phyloP scores from a whole-genome alignment of 2,329 filamentous ascomycete genomes.

The Penicillium capsulatum region DNA sequence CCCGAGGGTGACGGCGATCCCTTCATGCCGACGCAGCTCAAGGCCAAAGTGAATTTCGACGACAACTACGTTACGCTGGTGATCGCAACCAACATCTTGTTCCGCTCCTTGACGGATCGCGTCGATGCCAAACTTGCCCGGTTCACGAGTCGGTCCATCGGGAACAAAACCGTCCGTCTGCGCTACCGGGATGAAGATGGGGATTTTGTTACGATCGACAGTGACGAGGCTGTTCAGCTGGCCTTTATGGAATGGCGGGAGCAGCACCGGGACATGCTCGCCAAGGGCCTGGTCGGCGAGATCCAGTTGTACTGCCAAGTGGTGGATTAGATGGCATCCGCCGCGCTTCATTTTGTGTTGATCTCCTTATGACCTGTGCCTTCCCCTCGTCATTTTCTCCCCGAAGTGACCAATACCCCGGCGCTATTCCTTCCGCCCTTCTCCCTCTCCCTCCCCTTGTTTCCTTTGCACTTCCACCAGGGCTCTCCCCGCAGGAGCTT shows the following conservation, averaged over 20 bases:
- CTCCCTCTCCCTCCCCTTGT: slow-evolving; percentile 8
- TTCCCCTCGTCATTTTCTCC: slow-evolving; percentile 5
- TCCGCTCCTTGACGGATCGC: slow-evolving; percentile 86
- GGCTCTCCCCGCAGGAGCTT: slow-evolving; percentile 1
- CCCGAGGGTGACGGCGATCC: slow-evolving; percentile 39
- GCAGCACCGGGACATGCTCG: slow-evolving; percentile 58
- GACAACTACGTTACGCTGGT: slow-evolving; percentile 93
- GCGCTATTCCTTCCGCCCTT: slow-evolving; percentile 4
- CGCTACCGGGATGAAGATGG: slow-evolving; percentile 90
- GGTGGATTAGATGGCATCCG: slow-evolving; percentile 36
- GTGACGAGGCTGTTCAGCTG: slow-evolving; percentile 92
- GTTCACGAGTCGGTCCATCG: slow-evolving; percentile 79
- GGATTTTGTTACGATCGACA: slow-evolving; percentile 88
- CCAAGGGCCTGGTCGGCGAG: slow-evolving; percentile 71
- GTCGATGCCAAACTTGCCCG: slow-evolving; percentile 92
- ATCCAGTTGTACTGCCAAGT: slow-evolving; percentile 79
- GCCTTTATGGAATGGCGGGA: slow-evolving; percentile 94
- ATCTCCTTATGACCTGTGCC: slow-evolving; percentile 1
- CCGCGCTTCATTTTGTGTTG: not conserved
- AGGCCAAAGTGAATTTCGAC: slow-evolving; percentile 91
- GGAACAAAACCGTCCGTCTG: slow-evolving; percentile 75
- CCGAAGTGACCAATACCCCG: no score
- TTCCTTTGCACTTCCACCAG: slow-evolving; percentile 9
- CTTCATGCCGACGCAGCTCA: slow-evolving; percentile 69
- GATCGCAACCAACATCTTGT: slow-evolving; percentile 90